Conservation (phyloP, 2,329 filamentous ascomycete genomes). For the Fusarium caatingaense region DNA sequence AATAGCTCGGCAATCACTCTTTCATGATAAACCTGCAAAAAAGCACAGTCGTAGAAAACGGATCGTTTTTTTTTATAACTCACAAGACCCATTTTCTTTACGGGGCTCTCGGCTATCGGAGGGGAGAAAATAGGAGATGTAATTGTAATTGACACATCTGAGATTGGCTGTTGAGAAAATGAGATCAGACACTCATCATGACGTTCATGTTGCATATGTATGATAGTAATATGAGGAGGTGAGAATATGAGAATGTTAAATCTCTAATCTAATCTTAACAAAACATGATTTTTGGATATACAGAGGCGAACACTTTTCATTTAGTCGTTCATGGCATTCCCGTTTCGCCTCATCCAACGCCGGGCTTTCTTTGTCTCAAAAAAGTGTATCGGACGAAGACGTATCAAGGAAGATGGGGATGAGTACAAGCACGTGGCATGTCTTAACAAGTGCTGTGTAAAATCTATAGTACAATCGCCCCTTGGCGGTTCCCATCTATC, state of each 20-base stretch:
- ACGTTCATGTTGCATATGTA: slow-evolving; percentile 4
- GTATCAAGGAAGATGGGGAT: slow-evolving; percentile 52
- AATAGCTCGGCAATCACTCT: slow-evolving; percentile 41
- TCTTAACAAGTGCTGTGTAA: slow-evolving; percentile 47
- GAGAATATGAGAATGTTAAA: slow-evolving; percentile 20
- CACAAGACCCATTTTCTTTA: slow-evolving; percentile 2
- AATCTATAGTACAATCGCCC: slow-evolving; percentile 56
- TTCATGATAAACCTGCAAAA: slow-evolving; percentile 1
- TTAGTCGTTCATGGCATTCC: slow-evolving; percentile 20
- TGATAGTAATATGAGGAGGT: background rate
- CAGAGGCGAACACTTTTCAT: slow-evolving; percentile 29
- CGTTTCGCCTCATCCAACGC: slow-evolving; percentile 40
- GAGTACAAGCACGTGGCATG: slow-evolving; percentile 50
- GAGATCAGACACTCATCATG: slow-evolving; percentile 12
- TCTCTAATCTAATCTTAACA: slow-evolving; percentile 20
- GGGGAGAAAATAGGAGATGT: slow-evolving; percentile 1
- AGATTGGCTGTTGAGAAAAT: slow-evolving; percentile 22
- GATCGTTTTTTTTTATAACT: slow-evolving; percentile 3
- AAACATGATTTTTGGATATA: slow-evolving; percentile 20
- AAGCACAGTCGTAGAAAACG: background rate
- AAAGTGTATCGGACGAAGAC: slow-evolving; percentile 34
- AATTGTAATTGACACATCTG: slow-evolving; percentile 12
- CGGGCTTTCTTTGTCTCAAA: slow-evolving; percentile 26
- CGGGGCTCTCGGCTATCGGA: slow-evolving; percentile 14
- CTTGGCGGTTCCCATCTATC: slow-evolving; percentile 52